A percentile compares a stretch with the other conserved stretches of the same genome.
Conservation (phyloP, 768 basidiomycete species). For the Lactarius evosmus region DNA sequence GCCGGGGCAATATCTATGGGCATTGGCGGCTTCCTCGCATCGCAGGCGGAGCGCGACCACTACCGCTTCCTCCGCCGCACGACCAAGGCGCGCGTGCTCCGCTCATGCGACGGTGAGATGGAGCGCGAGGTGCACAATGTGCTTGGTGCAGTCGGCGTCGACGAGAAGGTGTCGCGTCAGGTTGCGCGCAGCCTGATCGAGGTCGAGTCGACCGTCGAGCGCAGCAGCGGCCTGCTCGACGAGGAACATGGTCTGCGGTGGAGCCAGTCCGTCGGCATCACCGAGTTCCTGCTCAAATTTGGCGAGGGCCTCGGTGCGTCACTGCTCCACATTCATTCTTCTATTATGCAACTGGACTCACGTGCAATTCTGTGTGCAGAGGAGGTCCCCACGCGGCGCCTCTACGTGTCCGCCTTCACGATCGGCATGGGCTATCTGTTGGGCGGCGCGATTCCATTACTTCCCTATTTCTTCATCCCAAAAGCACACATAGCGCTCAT, state of each 20-base stretch:
- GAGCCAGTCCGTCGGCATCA: conserved; percentile 80
- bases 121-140: conserved; percentile 91
- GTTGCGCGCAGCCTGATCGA: conserved; percentile 75
- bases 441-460: conserved; percentile 88
- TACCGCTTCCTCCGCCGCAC: conserved; percentile 75
- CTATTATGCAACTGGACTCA: not conserved
- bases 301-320: conserved; percentile 84
- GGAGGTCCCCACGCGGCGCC: conserved; percentile 79
- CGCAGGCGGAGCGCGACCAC: conserved; percentile 95
- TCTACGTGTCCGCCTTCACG: conserved; percentile 90
- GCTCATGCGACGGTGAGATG: conserved; percentile 92
- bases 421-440: conserved; percentile 94
- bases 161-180: conserved; percentile 71
- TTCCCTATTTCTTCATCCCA: conserved; percentile 89
- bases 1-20: conserved; percentile 98
- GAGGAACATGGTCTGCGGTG: conserved; percentile 62
- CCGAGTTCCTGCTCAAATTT: conserved; percentile 92
- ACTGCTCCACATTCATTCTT: not conserved
- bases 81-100: conserved; percentile 76
- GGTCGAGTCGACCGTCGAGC: conserved; percentile 45
- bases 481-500: conserved; percentile 64
- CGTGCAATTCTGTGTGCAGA: conserved; percentile 43
- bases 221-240: conserved; percentile 30
- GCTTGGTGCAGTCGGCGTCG: conserved; percentile 86
- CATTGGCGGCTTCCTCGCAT: conserved; percentile 95